Conservation (phyloP, 768 basidiomycete species). For the Chalciporus pseudorubinellus region DNA sequence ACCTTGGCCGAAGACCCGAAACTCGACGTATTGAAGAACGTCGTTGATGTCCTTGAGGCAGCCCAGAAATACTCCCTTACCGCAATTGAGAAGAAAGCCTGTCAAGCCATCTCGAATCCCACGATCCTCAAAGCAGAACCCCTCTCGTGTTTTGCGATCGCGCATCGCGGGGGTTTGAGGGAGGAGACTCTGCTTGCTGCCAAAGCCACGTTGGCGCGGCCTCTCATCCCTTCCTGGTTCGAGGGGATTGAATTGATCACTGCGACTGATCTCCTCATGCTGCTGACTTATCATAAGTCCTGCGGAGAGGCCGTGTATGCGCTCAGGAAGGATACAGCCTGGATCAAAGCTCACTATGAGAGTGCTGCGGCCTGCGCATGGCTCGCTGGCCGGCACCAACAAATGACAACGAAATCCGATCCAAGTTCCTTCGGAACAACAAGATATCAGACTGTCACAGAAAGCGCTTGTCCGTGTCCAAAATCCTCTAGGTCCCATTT, state of each 20-base stretch:
- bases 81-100: slow-evolving; percentile 11
- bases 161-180: slow-evolving; percentile 16
- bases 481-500: background rate
- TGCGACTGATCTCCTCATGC: slow-evolving; percentile 23
- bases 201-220: slow-evolving; percentile 24
- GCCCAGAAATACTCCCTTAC: slow-evolving; percentile 20
- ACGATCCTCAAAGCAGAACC: slow-evolving; percentile 21
- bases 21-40: slow-evolving; percentile 8
- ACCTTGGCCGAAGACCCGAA: slow-evolving; percentile 23
- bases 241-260: slow-evolving; percentile 29
- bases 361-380: slow-evolving; percentile 1
- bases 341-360: slow-evolving; percentile 18
- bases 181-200: slow-evolving; percentile 29
- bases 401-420: no score
- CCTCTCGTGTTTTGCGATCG: slow-evolving; percentile 32
- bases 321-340: slow-evolving; percentile 1
- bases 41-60: slow-evolving; percentile 5
- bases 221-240: slow-evolving; percentile 24
- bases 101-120: slow-evolving; percentile 19
- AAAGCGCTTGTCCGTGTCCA: background rate
- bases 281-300: slow-evolving; percentile 20
- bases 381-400: slow-evolving; percentile 1
- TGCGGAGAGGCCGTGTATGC: slow-evolving; percentile 15
- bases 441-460: background rate
- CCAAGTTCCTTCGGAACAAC: no score